Evolutionary conservation across 805 yeast genomes (phyloP), one percentile per base, ranked within the genome.

Genomic region (Zygoascus biomembranicola): DNA sequence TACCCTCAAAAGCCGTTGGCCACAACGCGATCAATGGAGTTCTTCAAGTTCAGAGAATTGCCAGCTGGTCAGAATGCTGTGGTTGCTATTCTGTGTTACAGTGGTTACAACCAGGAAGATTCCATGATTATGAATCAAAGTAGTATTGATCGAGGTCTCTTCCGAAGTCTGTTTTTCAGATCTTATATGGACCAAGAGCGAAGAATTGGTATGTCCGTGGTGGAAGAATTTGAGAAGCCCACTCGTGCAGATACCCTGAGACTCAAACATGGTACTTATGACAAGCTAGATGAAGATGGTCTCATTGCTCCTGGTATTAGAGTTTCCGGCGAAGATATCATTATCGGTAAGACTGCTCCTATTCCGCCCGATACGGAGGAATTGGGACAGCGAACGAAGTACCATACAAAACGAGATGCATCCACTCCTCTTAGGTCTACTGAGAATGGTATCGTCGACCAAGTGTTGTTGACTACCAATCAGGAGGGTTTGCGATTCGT

Each of bases 101-200:
- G 96, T 43, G 99, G 99, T 67, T 94, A 94, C 73, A 94, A 94
- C 72, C 99, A 94, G 78, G 99, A 94, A 85, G 99, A 94, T 85
- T 94, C 99, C 43, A 89, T 94, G 94, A 94, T 94, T 75, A 94
- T 94, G 99, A 94, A 94, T 71, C 99, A 94, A 76, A 85, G 96
- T 10, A 87, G 96, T 39, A 94, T 94, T 67, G 99, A 94, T 71
- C 79, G 98, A 66, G 99, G 99, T 53, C 75, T 94, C 64, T 94
- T 94, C 78, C 78, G 99, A 73, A 90, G 97, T 10, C 77, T 94
- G 67, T 94, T 92, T 74, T 94, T 90, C 78, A 80, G 99, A 70
- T 88, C 98, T 1, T 94, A 94, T 70, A 90, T 92, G 96, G 99
- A 94, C 70, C 96, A 92, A 72, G 99, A 94, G 69, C 87, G 95